Percentiles rank a stretch among this genome's conserved stretches.
Conservation (phyloP, 805 yeast species). For the Candida methanosorbosa region DNA sequence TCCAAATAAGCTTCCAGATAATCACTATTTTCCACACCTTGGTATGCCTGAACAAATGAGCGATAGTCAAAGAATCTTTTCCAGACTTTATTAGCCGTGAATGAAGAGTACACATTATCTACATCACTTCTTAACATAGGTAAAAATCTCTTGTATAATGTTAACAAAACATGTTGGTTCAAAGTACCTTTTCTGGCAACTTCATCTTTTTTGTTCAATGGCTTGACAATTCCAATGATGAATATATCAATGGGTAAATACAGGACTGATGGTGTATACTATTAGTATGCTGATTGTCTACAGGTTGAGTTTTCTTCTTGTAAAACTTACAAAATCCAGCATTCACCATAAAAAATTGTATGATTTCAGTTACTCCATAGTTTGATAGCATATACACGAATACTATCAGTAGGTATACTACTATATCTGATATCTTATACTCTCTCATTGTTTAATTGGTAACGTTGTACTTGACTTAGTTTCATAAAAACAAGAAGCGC, state of each 20-base stretch:
- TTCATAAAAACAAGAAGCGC: background rate
- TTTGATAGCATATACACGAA: conserved; percentile 17
- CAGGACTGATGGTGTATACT: too few species aligned
- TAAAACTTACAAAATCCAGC: conserved; percentile 13
- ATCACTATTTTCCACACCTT: conserved; percentile 24
- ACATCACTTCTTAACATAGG: conserved; percentile 5
- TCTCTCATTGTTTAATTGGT: conserved; percentile 17
- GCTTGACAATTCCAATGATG: conserved; percentile 21
- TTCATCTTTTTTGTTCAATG: conserved; percentile 19
- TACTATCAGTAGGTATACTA: conserved; percentile 15
- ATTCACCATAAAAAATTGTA: conserved; percentile 11
- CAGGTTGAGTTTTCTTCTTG: too few species aligned
- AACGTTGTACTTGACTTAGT: background rate
- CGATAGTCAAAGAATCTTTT: conserved; percentile 22
- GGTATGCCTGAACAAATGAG: conserved; percentile 22
- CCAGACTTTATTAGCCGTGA: conserved; percentile 24
- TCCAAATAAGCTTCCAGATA: conserved; percentile 14
- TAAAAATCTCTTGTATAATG: conserved; percentile 12
- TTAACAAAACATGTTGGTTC: conserved; percentile 15
- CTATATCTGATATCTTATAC: conserved; percentile 18
- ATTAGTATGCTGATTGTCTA: too few species aligned
- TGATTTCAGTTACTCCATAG: conserved; percentile 10
- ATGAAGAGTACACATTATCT: conserved; percentile 10
- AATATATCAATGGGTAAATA: conserved; percentile 15
- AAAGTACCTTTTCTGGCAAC: conserved; percentile 22